Evolutionary conservation across 176 grass and related monocot species (phyloP), one percentile per base, ranked within the genome.

Genomic region (Tillandsia leiboldiana): DNA sequence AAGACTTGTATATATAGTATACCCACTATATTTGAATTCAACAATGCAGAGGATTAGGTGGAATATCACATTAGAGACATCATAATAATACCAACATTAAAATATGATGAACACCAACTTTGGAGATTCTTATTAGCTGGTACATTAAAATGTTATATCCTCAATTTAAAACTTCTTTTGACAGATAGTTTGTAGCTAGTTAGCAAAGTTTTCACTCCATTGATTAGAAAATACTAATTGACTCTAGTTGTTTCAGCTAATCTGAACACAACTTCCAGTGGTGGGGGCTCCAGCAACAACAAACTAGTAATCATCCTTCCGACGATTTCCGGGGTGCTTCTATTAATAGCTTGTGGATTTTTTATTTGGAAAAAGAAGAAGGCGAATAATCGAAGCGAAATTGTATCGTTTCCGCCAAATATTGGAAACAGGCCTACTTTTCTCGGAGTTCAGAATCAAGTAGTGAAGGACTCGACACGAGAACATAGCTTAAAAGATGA

Each of bases 401-500:
- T 28, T 1, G 14, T 42, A 49, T 67, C 28, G 23, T 53, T 51
- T 20, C 14, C 70, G 33, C 71, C 12, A 48, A 9, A 49, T 64
- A 42, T 4, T 15, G 70, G 9, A 75, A 66, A 71, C 20, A 5
- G 51, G 56, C 22, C 3, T 1, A 28, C 2, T 79, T 63, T 52
- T 71, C 27, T 13, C 62, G 72, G 71, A 10, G 3, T 72, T 12
- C 8, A 13, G 53, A 70, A 79, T 71, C n/a, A 33, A 23, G 57
- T 71, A 71, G 54, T 75, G 8, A 78, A 77, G 23, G 66, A 70
- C 12, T 57, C 71, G 42, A 67, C 75, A 58, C 57, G 49, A 61
- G 81, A 80, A 18, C 67, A 85, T 65, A 64, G 3, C 42, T 71
- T 29, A 66, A 82, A 86, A 48, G 71, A 83, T 1, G 70, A 85